Evolutionary conservation across 2,329 filamentous ascomycete species (phyloP), one percentile per base, ranked within the genome.

Genomic region (Claviceps pazoutovae): DNA sequence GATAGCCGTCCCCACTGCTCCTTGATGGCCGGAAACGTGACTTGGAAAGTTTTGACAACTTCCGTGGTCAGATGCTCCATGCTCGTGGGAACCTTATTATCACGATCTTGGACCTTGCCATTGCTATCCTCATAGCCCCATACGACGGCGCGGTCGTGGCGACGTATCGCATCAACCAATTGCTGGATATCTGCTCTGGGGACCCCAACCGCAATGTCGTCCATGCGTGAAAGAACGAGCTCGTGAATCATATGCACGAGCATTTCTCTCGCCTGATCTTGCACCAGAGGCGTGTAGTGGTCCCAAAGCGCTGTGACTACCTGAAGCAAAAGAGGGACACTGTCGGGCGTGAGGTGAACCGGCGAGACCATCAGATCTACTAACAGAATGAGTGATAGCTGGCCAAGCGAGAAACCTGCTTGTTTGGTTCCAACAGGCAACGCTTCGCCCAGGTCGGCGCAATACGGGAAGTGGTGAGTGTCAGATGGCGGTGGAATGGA

Each of bases 231-330:
- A 30, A 96, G 89, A 39, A 98, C 88, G 6, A 97, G 75, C 65
- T 97, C 93, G 60, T 98, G 93, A 46, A 98, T 94, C 17, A 98
- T 76, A 70, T 98, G 93, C 2, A 98, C 90, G 16, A 98, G 78
- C 90, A 98, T 95, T 67, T 98, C 93, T 48, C 90, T 82, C 34
- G 94, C 90, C 66, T 98, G 91, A 58, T 97, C 93, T 65, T 97
- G 91, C 1, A 98, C 93, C 11, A 96, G 79, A 3, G 88, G 82
- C 1, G 88, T 95, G 61, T 98, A 96, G 62, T 97, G 91, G 64
- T 98, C 94, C 93, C 93, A 98, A 1, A 97, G 77, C 3, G 97
- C 88, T 13, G 91, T 83, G 5, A 96, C 84, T 8, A 95, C 87
- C 66, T 98, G 93, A 14, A 98, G 72, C 19, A 98, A 73, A 26